Evolutionary conservation across 2,329 filamentous ascomycete species (phyloP).

Genomic region (Ceratocystis eucalypticola): DNA sequence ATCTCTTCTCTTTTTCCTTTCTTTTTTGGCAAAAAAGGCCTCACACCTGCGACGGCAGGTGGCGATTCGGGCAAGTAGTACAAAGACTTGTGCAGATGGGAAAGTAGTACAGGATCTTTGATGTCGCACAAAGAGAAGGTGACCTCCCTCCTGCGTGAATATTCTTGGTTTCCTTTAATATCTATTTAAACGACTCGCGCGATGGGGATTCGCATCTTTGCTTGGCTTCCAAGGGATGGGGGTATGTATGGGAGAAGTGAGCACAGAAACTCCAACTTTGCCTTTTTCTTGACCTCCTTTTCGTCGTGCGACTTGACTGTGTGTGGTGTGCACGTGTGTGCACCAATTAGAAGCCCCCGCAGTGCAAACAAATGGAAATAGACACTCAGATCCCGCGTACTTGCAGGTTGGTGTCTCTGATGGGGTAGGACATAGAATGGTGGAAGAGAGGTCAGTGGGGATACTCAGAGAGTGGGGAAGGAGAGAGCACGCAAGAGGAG

Average conservation of each 20-base stretch:
- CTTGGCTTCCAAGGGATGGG: no score
- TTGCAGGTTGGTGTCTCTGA: conserved; percentile 25
- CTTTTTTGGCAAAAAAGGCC: neutral
- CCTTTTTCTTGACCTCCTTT: neutral
- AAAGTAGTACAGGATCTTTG: neutral
- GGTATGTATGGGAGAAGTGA: neutral
- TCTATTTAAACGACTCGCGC: no score
- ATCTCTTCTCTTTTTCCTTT: neutral
- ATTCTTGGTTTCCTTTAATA: neutral
- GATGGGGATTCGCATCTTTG: no score
- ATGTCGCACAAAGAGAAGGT: neutral
- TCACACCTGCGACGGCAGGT: neutral
- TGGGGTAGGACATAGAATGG: conserved; percentile 22
- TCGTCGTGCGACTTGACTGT: neutral
- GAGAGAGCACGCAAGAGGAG: neutral
- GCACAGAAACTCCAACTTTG: neutral
- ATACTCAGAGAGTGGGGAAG: neutral
- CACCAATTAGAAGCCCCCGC: neutral
- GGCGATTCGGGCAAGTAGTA: neutral
- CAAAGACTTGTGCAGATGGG: conserved; percentile 4
- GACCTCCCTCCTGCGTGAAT: neutral
- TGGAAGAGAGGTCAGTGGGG: neutral
- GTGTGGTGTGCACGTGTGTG: neutral
- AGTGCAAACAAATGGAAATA: neutral
- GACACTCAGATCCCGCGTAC: conserved; percentile 22